Percentiles rank a stretch among this genome's conserved stretches.
Conservation (phyloP, 805 yeast species). For the Candida stauntonica region DNA sequence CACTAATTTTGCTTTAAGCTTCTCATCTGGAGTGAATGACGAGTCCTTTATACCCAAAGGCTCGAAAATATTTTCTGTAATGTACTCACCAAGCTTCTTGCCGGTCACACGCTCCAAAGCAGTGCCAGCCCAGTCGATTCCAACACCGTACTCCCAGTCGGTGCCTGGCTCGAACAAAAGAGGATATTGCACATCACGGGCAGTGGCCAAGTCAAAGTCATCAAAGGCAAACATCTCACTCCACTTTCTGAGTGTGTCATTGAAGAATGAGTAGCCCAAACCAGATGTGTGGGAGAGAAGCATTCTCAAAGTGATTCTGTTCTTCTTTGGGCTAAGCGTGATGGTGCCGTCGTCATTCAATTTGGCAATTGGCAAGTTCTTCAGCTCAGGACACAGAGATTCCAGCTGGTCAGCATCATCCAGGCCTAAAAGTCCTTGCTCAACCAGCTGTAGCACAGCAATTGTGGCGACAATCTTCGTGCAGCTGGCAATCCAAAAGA, state of each 20-base stretch:
- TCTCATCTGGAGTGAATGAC: constrained; percentile 25
- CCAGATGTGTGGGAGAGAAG: constrained; percentile 38
- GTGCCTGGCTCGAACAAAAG: constrained; percentile 35
- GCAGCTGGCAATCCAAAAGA: constrained; percentile 31
- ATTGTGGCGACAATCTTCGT: constrained; percentile 31
- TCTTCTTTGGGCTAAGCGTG: constrained; percentile 23
- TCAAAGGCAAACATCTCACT: constrained; percentile 14
- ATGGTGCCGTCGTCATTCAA: constrained; percentile 26
- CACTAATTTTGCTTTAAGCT: constrained; percentile 21
- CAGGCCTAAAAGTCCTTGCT: constrained; percentile 28
- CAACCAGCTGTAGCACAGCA: constrained; percentile 32
- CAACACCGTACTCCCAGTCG: constrained; percentile 32
- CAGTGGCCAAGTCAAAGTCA: constrained; percentile 14
- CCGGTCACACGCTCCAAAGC: constrained; percentile 31
- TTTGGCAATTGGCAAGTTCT: constrained; percentile 22
- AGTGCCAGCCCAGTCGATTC: constrained; percentile 36
- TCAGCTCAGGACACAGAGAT: constrained; percentile 29
- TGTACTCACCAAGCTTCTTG: constrained; percentile 26
- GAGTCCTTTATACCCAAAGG: constrained; percentile 30
- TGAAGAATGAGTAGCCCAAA: constrained; percentile 32
- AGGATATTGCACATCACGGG: constrained; percentile 22
- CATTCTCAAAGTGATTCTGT: constrained; percentile 31
- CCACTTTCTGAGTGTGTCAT: constrained; percentile 24
- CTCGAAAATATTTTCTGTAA: constrained; percentile 26
- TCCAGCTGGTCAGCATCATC: constrained; percentile 31